Percentiles rank a stretch among this genome's conserved stretches.
Conservation (phyloP, 2,329 filamentous ascomycete species). For the Diaporthe amygdali region DNA sequence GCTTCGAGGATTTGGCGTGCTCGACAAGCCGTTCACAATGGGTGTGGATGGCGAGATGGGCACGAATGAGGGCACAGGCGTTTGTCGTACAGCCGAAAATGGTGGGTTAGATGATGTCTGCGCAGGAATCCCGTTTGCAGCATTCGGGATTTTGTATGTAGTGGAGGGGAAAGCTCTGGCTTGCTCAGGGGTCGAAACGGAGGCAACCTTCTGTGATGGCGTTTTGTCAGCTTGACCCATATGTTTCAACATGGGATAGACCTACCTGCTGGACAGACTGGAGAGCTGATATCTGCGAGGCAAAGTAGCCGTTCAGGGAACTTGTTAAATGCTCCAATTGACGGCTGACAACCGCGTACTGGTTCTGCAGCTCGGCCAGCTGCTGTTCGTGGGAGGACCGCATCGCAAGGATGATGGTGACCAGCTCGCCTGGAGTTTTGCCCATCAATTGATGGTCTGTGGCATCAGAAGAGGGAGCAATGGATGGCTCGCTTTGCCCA, state of each 20-base stretch:
- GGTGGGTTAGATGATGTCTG: neutral
- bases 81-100: neutral
- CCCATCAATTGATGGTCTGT: constrained; percentile 34
- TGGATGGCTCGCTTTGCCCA: neutral
- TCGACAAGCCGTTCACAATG: neutral
- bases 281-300: constrained; percentile 33
- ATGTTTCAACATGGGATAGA: neutral
- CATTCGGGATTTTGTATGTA: neutral
- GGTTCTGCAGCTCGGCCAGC: constrained; percentile 38
- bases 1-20: neutral
- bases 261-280: constrained; percentile 40
- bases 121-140: neutral
- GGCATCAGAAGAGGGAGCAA: neutral
- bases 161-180: neutral
- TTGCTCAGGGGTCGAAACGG: neutral
- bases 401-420: constrained; percentile 40
- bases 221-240: neutral
- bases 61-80: neutral
- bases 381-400: constrained; percentile 41
- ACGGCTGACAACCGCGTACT: constrained; percentile 38
- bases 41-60: neutral
- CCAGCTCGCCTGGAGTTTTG: constrained; percentile 40
- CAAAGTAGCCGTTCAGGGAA: constrained; percentile 32
- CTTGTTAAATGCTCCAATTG: constrained; percentile 40
- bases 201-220: neutral